Evolutionary conservation across 768 basidiomycete species (phyloP), one percentile per base, ranked within the genome.

Genomic region (Tephrocybe sp.): DNA sequence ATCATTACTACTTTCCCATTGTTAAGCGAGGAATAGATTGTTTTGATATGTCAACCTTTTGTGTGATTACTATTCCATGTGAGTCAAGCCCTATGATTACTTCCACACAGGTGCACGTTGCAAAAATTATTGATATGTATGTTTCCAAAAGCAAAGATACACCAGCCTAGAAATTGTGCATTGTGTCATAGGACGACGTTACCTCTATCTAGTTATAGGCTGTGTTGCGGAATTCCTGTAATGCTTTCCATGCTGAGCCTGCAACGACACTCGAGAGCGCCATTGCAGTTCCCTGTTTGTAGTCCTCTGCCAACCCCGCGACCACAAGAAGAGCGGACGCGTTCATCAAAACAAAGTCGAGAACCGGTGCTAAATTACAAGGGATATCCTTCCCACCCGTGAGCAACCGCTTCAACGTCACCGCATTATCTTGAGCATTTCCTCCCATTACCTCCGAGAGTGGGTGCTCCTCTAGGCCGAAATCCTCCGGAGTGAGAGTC

Each of bases 261-360:
- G 82, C 80, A 14, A 64, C 69, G 7, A 87, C 64, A 38, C 84
- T 81, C 60, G 80, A 72, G 57, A 77, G 70, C 20, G 92, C 94
- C 55, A 88, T 59, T 52, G 71, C 67, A 0, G 87, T 83, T 2
- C 92, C 94, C 14, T 92, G 78, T 58, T 77, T 76, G 62, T 79
- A 92, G 60, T 82, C 78, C 30, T 65, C 65, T 17, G 87, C 92
- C 39, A 86, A 51, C 5, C 93, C 94, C 5, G 91, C 84, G 3
- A 98, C 83, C 22, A 94, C 84, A 36, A 99, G 71, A 50, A 98
- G 65, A 12, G 93, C 95, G 4, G 93, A 85, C 2, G 95, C 82
- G 61, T 99, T 98, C 71, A 98, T 71, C 52, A 94, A 70, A 53
- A 98, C 91, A 64, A 94, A 98, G 61, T 97, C 85, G 43, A 84